These are phyloP conservation scores for Hyphopichia buzzinii DNA, from an alignment of 1,139 yeast genomes.

Conservation along the genomic window DNA sequence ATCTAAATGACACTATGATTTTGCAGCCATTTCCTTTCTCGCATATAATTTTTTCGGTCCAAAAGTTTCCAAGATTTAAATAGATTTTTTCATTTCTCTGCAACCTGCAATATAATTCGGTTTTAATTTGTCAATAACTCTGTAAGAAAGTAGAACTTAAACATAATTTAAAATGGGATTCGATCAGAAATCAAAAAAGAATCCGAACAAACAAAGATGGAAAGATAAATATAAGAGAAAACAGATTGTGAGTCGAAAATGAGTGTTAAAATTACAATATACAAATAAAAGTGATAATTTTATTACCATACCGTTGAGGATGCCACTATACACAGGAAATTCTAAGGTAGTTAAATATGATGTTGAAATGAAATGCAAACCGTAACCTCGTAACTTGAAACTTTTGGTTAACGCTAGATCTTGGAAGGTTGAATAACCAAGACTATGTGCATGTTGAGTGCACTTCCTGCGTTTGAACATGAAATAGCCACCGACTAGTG, in stretches of 20 bases:
- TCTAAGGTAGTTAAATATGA: conserved; percentile 1
- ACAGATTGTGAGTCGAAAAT: too few relatives aligned
- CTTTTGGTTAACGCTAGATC: background rate
- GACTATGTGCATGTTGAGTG: conserved; percentile 26
- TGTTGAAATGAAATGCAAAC: conserved; percentile 11
- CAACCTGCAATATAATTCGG: too few relatives aligned
- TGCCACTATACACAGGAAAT: conserved; percentile 31
- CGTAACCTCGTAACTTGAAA: conserved; percentile 16
- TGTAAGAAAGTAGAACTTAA: too few relatives aligned
- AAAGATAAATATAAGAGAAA: conserved; percentile 3
- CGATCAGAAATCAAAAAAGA: background rate
- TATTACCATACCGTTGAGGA: conserved; percentile 33
- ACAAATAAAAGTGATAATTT: conserved; percentile 1
- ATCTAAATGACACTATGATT: conserved; percentile 1
- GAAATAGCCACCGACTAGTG: too few relatives aligned
- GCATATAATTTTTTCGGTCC: background rate
- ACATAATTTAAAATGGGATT: too few relatives aligned
- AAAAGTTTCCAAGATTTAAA: too few relatives aligned
- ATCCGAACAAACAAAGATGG: background rate
- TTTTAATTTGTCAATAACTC: too few relatives aligned
- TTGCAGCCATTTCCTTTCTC: background rate
- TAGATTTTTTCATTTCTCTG: too few relatives aligned
- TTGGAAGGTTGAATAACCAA: conserved; percentile 17
- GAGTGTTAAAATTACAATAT: too few relatives aligned
- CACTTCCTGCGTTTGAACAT: conserved; percentile 24